phyloP scores from a whole-genome alignment of 441 rosid species.

The Croton laevigatus region DNA sequence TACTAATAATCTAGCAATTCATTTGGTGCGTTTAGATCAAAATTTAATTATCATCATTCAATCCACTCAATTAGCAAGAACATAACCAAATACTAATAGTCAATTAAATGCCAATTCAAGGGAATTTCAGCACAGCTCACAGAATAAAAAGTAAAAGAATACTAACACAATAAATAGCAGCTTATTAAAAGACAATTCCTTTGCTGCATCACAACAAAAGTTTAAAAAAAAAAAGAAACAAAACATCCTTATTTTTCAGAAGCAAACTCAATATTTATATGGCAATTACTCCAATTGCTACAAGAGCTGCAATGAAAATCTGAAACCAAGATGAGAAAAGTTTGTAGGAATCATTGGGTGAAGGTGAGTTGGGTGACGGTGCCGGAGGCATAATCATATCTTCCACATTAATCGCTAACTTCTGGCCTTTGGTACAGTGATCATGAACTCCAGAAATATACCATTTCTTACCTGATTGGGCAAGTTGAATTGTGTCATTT shows the following conservation, averaged over 20 bases:
- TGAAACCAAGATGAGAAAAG: conserved; percentile 2
- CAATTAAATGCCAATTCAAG: not conserved
- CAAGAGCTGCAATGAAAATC: conserved; percentile 12
- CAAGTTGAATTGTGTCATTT: conserved; percentile 30
- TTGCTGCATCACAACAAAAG: not conserved
- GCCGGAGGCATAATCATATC: not conserved
- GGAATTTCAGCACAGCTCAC: too few relatives aligned
- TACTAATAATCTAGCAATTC: too few relatives aligned
- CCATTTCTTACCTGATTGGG: conserved; percentile 34
- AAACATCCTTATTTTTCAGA: not conserved
- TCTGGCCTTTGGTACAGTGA: conserved; percentile 33
- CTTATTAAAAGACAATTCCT: not conserved
- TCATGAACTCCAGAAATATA: conserved; percentile 35
- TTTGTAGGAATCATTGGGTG: not conserved
- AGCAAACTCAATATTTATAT: not conserved
- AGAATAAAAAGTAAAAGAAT: too few relatives aligned
- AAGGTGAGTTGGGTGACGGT: conserved; percentile 7
- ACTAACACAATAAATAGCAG: not conserved
- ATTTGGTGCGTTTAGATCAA: too few relatives aligned
- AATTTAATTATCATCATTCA: too few relatives aligned
- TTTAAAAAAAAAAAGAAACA: not conserved
- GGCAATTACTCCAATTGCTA: not conserved
- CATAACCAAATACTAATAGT: not conserved
- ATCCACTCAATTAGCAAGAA: too few relatives aligned
- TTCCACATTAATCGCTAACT: conserved; percentile 28